Evolutionary conservation across 805 yeast genomes (phyloP).

Genomic region (Myxozyma sirexii): DNA sequence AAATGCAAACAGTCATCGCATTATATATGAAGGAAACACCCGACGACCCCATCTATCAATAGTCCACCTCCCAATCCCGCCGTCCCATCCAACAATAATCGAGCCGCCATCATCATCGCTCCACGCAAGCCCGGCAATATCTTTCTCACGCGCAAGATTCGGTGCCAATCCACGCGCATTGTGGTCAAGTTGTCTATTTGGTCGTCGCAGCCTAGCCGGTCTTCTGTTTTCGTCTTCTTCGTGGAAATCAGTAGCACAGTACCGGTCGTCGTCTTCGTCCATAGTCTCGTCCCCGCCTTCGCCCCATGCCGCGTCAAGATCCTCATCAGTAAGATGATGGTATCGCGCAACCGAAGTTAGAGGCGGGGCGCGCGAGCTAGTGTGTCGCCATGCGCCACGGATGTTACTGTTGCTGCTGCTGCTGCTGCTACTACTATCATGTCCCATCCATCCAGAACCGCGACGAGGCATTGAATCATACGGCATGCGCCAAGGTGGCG

Average conservation of each 20-base stretch:
- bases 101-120: conserved; percentile 54
- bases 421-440: not conserved
- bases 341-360: not conserved
- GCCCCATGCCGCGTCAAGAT: not conserved
- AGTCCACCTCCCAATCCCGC: conserved; percentile 71
- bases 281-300: not conserved
- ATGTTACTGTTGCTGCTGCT: not conserved
- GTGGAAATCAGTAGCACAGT: not conserved
- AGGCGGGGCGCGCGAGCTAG: not conserved
- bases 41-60: conserved; percentile 48
- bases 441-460: not conserved
- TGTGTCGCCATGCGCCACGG: not conserved
- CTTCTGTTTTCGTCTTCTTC: not conserved
- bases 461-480: not conserved
- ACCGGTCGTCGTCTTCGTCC: conserved; percentile 1
- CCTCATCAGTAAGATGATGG: not conserved
- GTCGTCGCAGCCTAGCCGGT: too few relatives aligned
- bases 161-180: not conserved
- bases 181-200: too few relatives aligned
- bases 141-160: conserved; percentile 32
- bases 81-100: conserved; percentile 63
- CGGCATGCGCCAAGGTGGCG: not conserved
- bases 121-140: conserved; percentile 63
- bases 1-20: conserved; percentile 10
- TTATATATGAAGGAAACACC: conserved; percentile 27